Evolutionary conservation across 164 flowering plant species (phyloP), one percentile per base, ranked within the genome.

Genomic region (Tetracentron sinense): DNA sequence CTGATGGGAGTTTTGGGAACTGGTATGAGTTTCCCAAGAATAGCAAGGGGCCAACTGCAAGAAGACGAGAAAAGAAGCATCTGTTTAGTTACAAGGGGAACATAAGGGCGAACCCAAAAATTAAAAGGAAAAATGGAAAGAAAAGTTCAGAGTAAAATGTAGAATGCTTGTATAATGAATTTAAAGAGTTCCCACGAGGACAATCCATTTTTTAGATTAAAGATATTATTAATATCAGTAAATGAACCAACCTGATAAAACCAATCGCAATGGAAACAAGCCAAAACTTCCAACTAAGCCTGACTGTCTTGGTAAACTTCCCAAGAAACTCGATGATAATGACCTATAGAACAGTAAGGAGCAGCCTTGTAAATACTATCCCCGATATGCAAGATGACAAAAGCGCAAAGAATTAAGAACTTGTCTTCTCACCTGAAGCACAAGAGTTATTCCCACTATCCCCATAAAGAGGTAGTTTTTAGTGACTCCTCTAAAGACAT

Each of bases 1-100:
- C 66, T 54, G 7, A 89, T 15, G 0, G 89, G 88, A 11, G 84
- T 93, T 69, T 78, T 55, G 1, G 98, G 94, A 8, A 93, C 98
- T 12, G 96, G 98, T 58, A 93, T 74, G 44, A 90, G 71, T 60
- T 93, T 93, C 25, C 91, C 95, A 62, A 85, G 0, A 12, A 62
- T 56, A 29, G 98, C 98, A 29, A 94, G 87, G 14, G 98, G 98
- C 97, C 98, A 94, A 65, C 98, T 94, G 73, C 28, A 65, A 27
- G 8, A 30, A 21, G 2, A 35, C 1, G 16, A 19, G 23, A 42
- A 62, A 8, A 7, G 49, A 16, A 6, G 6, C 14, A 16, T 7
- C 46, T 47, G 15, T 14, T 63, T 30, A 58, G 56, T 25, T 14
- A 28, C 33, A 30, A 27, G 26, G n/a, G 29, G 46, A 15, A 19